Base-by-base conservation (phyloP, 2,329 filamentous ascomycete genomes). In the Fusarium domesticum region DNA sequence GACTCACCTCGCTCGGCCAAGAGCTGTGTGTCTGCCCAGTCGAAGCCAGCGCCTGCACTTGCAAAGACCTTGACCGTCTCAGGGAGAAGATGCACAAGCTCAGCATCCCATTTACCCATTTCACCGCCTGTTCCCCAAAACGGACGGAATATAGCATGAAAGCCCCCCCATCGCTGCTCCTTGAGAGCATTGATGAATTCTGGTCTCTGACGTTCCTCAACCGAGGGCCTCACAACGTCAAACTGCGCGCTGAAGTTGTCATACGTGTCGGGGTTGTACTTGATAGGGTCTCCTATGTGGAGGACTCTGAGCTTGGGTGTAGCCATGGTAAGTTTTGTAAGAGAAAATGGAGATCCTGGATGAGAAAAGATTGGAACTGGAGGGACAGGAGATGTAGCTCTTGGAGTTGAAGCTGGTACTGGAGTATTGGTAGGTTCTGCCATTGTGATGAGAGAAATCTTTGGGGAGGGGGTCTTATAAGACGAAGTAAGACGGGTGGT, bases 281-380 rank as follows among this genome's bases (percentile, higher is more conserved):
- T 69, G 45, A 76, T 64, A 7, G 72, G 69, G 60, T 91, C 87
- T 51, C 88, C 89, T 65, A 89, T 83, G 69, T 84, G 85, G 54
- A 95, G 78, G 47, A 93, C 83, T 51, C 83, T 77, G 35, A 67
- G 72, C 48, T 65, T 73, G 14, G 55, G 51, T 3, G 55, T 33
- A 0, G 59, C 43, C 37, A 58, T 47, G 31, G 60, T 42, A 36
- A 61, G 37, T 42, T 57, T 49, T 46, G 53, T 42, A 39, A 60
- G 53, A 18, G 61, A 56, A 45, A 64, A 46, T 47, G 57, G 57
- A 11, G 59, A 54, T 6, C 57, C 45, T 37, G 55, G 40, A 31
- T 56, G 48, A 43, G 52, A 47, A 43, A 54, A 52, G 47, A 45
- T 35, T 41, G 51, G 46, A 17, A 56, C 42, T 14, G 51, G 56